Percentiles rank a stretch among this genome's conserved stretches.
These are phyloP conservation scores for Boletus smithii DNA, from an alignment of 1,284 basidiomycete species.

Conservation along the genomic window DNA sequence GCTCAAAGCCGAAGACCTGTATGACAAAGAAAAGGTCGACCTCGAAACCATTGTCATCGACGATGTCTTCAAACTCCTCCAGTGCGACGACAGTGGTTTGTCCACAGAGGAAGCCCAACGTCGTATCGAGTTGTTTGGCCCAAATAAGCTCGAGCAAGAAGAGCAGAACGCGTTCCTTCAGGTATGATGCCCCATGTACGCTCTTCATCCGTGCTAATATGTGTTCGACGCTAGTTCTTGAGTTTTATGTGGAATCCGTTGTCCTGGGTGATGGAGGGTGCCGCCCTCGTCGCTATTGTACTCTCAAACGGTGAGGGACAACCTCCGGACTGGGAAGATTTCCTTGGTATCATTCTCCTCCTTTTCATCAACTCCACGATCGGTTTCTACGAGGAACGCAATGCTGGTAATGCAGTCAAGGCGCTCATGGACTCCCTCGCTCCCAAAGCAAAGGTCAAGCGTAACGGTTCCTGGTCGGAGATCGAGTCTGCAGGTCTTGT, in stretches of 20 bases:
- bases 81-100: slow-evolving; percentile 84
- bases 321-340: slow-evolving; percentile 96
- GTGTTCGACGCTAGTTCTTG: slow-evolving; percentile 66
- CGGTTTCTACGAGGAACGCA: slow-evolving; percentile 97
- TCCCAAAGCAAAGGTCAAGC: slow-evolving; percentile 92
- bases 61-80: slow-evolving; percentile 94
- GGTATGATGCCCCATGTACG: slow-evolving; percentile 36
- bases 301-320: slow-evolving; percentile 88
- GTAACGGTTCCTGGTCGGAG: slow-evolving; percentile 80
- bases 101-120: slow-evolving; percentile 70
- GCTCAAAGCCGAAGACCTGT: slow-evolving; percentile 91
- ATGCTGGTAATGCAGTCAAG: slow-evolving; percentile 98
- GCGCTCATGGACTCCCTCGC: slow-evolving; percentile 99
- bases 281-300: slow-evolving; percentile 93
- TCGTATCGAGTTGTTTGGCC: slow-evolving; percentile 93
- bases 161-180: slow-evolving; percentile 86
- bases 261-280: slow-evolving; percentile 99
- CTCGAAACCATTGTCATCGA: slow-evolving; percentile 96
- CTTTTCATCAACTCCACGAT: slow-evolving; percentile 94
- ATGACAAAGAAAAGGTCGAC: slow-evolving; percentile 99
- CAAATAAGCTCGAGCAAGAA: slow-evolving; percentile 92
- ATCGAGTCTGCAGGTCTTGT: slow-evolving; percentile 87
- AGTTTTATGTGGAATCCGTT: slow-evolving; percentile 99
- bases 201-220: not conserved
- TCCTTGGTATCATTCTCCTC: slow-evolving; percentile 92